These are phyloP conservation scores for Glonium stellatum DNA, from an alignment of 495 filamentous ascomycete genomes.

Conservation along the genomic window DNA sequence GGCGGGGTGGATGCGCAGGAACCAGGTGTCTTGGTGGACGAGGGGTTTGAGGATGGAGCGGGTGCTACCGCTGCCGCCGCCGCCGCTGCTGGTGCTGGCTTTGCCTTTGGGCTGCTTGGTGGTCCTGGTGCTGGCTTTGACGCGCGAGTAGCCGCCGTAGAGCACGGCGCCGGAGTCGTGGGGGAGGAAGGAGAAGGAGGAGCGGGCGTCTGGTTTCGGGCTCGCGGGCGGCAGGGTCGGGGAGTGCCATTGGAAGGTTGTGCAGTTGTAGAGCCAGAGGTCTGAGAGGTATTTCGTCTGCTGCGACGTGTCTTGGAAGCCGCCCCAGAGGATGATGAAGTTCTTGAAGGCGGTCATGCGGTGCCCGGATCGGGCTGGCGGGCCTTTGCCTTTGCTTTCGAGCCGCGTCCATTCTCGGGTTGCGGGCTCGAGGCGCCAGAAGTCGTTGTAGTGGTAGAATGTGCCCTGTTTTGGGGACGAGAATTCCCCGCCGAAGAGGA, in stretches of 20 bases:
- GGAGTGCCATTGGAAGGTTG: constrained; percentile 69
- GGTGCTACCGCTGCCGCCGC: constrained; percentile 48
- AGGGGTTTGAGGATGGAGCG: constrained; percentile 71
- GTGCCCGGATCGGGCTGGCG: constrained; percentile 86
- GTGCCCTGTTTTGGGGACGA: constrained; percentile 90
- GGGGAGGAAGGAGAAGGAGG: constrained; percentile 82
- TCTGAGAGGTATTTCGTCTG: constrained; percentile 83
- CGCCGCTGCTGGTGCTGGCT: constrained; percentile 36
- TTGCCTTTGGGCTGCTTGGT: constrained; percentile 37
- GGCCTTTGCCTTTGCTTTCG: constrained; percentile 78
- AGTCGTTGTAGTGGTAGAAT: constrained; percentile 98
- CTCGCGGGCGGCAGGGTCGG: constrained; percentile 64
- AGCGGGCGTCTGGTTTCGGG: constrained; percentile 81
- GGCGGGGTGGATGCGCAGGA: constrained; percentile 72
- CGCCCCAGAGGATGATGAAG: constrained; percentile 68
- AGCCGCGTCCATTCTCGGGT: constrained; percentile 83
- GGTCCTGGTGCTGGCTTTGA: constrained; percentile 58
- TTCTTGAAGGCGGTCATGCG: constrained; percentile 92
- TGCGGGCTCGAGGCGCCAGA: constrained; percentile 81
- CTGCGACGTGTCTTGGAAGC: constrained; percentile 93
- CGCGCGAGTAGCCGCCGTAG: constrained; percentile 87
- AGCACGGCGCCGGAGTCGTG: constrained; percentile 83
- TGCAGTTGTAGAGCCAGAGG: constrained; percentile 62
- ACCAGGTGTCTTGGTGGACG: constrained; percentile 92
- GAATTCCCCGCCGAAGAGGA: constrained; percentile 82